Evolutionary conservation across 768 basidiomycete species (phyloP), one percentile per base, ranked within the genome.

Genomic region (Hydnum rufescens): DNA sequence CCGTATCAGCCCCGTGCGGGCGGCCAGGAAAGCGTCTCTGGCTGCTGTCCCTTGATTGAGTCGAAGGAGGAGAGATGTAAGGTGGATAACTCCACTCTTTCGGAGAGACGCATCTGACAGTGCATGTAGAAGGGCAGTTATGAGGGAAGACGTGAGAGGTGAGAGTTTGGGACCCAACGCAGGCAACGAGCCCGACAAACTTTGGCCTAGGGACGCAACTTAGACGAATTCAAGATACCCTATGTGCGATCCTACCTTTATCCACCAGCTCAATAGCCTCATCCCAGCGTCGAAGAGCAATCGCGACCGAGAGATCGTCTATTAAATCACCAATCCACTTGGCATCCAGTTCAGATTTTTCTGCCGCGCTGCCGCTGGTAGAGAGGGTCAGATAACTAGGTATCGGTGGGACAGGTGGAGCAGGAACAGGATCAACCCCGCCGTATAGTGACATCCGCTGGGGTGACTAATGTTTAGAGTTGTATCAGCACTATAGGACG

Each of bases 301-400:
- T 90, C 0, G 89, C 78, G 3, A 97, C 89, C 0, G 85, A 85
- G 23, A 96, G 66, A 42, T 92, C 79, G 60, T 99, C 95, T 3
- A 83, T 78, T 70, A 86, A 93, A 51, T 96, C 90, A 43, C 81
- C 78, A 6, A 84, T 75, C 77, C 82, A 95, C n/a, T 80, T 75
- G 1, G 78, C 69, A 63, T 95, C 89, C 48, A 77, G 73, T 57
- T 90, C 87, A 0, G 73, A 71, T 61, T 84, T 81, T 55, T 81
- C 80, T 62, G 81, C 82, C 16, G 75, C 75, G 54, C 68, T 70
- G 3, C 70, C 62, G 13, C 70, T 16, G 13, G 16, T 13, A 16
- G 44, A 47, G 16, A 13, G 8, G 25, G 26, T 8, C 34, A 8
- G 8, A 39, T 8, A 8, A 8, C 34, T 19, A 28, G 44, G 44